Evolutionary conservation across 1,139 yeast genomes (phyloP).

Genomic region (Kurtzmaniella natalensis): DNA sequence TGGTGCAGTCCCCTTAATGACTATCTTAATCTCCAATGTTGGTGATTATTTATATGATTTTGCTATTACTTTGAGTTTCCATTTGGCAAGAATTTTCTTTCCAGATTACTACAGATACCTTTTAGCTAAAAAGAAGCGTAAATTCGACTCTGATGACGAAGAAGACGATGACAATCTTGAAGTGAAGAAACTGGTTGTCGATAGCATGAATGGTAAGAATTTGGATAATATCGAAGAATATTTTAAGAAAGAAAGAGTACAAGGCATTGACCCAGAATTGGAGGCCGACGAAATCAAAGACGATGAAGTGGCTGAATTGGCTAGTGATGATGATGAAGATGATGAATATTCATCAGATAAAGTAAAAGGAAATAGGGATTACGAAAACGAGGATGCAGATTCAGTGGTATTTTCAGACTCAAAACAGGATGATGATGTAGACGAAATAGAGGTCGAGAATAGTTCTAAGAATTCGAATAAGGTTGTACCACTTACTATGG

Average conservation of each 20-base stretch:
- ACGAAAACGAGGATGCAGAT: background rate
- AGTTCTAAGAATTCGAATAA: too few relatives aligned
- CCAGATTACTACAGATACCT: slow-evolving; percentile 6
- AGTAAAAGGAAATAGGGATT: background rate
- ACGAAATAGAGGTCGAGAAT: too few relatives aligned
- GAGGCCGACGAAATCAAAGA: background rate
- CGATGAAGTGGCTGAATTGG: background rate
- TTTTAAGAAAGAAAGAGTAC: background rate
- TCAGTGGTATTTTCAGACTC: too few relatives aligned
- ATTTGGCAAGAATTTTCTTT: slow-evolving; percentile 9
- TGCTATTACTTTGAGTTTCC: slow-evolving; percentile 16
- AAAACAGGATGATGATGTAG: too few relatives aligned
- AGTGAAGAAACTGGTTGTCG: slow-evolving; percentile 7
- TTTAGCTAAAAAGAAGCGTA: background rate
- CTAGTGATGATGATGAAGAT: background rate
- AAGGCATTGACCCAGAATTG: background rate
- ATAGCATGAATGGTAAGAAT: slow-evolving; percentile 9
- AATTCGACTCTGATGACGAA: background rate
- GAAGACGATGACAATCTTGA: slow-evolving; percentile 8
- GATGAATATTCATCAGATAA: too few relatives aligned
- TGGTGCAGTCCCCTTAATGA: slow-evolving; percentile 82
- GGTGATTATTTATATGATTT: slow-evolving; percentile 56
- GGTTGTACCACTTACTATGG: too few relatives aligned
- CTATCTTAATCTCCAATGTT: slow-evolving; percentile 67
- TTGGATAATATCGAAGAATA: slow-evolving; percentile 11